Evolutionary conservation across 139 green algal genomes (phyloP), one percentile per base, ranked within the genome.

Genomic region (Chlamydomonas applanata): DNA sequence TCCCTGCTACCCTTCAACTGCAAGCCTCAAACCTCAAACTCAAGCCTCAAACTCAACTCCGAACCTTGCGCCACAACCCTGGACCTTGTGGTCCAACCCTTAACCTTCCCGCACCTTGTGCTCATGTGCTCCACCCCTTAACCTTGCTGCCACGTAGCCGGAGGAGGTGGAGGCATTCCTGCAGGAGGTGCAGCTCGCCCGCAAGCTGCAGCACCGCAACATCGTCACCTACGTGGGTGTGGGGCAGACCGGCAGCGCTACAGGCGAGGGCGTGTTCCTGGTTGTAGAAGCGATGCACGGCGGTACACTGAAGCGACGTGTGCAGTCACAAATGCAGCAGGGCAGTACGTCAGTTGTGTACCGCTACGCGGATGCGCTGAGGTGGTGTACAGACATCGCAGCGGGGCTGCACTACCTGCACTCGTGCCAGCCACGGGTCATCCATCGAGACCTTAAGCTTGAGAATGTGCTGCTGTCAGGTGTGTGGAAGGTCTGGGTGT

Each of bases 361-460:
- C 59, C 34, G 59, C 40, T 49, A 49, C 40, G 7, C 40, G 11
- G 40, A 49, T 11, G 59, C 59, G 11, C 59, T 66, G 59, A 19
- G 30, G 59, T 66, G 59, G 59, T 35, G 11, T 9, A 29, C 16
- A 3, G n/a, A 66, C 9, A 3, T 80, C 9, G 74, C 74, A 22
- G 11, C 19, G 29, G 74, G 25, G 13, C 33, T 80, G 29, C 40
- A 40, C 7, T 81, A 81, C 64, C 56, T 81, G 2, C 75, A 81
- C 56, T 62, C 36, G 34, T 22, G 65, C 32, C 67, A 76, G 27
- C 75, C 75, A 22, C 27, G 64, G 13, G 56, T 81, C 27, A 81
- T 81, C 27, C 75, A 81, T 46, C 40, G 75, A n/a, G 75, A 81
- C 73, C 25, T 81, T 3, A 81, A 81, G 40, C 60, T 81, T 35